These are phyloP conservation scores for Pichia nakasei DNA, from an alignment of 805 yeast genomes.

Conservation along the genomic window DNA sequence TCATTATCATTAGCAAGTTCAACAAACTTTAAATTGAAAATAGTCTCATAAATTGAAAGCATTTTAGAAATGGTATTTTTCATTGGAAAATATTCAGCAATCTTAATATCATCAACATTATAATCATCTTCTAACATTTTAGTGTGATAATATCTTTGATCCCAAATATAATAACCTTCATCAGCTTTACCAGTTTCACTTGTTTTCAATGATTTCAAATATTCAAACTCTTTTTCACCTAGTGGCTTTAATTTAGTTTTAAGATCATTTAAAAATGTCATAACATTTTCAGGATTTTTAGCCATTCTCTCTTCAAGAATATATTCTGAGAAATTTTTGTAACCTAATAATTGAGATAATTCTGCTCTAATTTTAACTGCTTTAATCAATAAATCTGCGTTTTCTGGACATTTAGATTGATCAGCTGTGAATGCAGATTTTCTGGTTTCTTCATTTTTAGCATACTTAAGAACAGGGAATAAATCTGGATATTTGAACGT, in stretches of 20 bases:
- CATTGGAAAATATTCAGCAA: slow-evolving; percentile 74
- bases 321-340: slow-evolving; percentile 58
- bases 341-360: slow-evolving; percentile 58
- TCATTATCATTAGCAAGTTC: slow-evolving; percentile 34
- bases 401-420: slow-evolving; percentile 58
- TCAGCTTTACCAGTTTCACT: slow-evolving; percentile 33
- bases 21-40: slow-evolving; percentile 61
- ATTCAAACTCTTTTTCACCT: slow-evolving; percentile 45
- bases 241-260: slow-evolving; percentile 48
- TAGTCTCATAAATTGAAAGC: slow-evolving; percentile 60
- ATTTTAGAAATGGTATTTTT: slow-evolving; percentile 57
- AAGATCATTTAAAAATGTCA: slow-evolving; percentile 54
- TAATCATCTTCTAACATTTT: slow-evolving; percentile 57
- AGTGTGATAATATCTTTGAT: slow-evolving; percentile 57
- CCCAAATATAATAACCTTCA: slow-evolving; percentile 59
- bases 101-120: slow-evolving; percentile 61
- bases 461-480: slow-evolving; percentile 69
- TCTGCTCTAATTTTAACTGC: slow-evolving; percentile 56
- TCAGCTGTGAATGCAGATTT: slow-evolving; percentile 56
- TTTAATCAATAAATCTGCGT: slow-evolving; percentile 49
- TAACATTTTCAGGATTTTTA: slow-evolving; percentile 51
- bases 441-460: slow-evolving; percentile 56
- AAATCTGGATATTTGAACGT: slow-evolving; percentile 78
- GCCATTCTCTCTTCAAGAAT: slow-evolving; percentile 78
- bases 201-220: slow-evolving; percentile 43